Conservation (phyloP, 2,329 filamentous ascomycete species). For the Clonostachys byssicola region DNA sequence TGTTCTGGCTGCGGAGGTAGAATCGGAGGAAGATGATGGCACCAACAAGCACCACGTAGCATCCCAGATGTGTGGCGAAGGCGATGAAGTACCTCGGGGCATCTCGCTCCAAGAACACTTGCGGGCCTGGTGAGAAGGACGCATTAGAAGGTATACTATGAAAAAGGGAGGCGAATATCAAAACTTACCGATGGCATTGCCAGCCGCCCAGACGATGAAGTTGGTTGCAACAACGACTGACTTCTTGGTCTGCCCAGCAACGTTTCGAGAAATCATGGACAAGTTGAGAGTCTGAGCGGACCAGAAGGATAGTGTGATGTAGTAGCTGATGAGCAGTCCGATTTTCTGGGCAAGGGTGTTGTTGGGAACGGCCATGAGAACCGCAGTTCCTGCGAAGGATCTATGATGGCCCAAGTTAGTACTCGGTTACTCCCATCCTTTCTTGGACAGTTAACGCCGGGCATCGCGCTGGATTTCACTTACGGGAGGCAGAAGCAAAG, state of each 20-base stretch:
- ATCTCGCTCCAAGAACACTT: conserved; percentile 60
- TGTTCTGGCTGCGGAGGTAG: conserved; percentile 54
- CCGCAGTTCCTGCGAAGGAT: conserved; percentile 67
- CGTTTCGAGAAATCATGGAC: conserved; percentile 64
- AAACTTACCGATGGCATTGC: conserved; percentile 57
- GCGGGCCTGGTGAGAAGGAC: conserved; percentile 27
- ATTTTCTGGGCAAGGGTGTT: conserved; percentile 53
- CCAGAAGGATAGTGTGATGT: conserved; percentile 76
- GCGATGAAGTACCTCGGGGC: conserved; percentile 65
- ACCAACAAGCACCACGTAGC: conserved; percentile 57
- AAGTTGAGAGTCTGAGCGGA: conserved; percentile 64
- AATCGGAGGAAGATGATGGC: conserved; percentile 54
- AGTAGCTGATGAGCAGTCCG: conserved; percentile 69
- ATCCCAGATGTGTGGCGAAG: conserved; percentile 65
- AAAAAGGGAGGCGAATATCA: neutral
- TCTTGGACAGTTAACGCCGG: neutral
- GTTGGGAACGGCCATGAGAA: conserved; percentile 65
- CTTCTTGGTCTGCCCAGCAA: conserved; percentile 72
- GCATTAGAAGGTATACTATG: conserved; percentile 24
- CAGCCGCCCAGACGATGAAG: conserved; percentile 67
- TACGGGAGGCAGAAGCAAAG: conserved; percentile 50
- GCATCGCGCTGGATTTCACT: conserved; percentile 8
- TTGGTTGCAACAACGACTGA: conserved; percentile 63
- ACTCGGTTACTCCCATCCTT: neutral
- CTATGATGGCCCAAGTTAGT: conserved; percentile 22